A percentile compares a stretch with the other conserved stretches of the same genome.
phyloP scores from a whole-genome alignment of 345 rosid species.

The Euphorbia peplus region DNA sequence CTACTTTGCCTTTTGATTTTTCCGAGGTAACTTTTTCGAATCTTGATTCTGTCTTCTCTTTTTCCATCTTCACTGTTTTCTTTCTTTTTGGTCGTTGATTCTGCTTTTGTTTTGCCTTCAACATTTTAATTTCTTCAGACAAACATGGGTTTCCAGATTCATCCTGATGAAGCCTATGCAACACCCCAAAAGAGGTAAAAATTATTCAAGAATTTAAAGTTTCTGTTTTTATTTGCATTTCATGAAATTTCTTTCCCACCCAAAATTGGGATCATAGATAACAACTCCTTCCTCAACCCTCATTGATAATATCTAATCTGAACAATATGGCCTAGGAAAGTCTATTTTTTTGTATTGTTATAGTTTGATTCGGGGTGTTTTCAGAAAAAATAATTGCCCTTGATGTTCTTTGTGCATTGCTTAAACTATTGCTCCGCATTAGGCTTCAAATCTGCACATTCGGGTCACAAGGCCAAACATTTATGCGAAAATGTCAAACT shows the following conservation, averaged over 20 bases:
- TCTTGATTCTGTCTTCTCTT: neutral
- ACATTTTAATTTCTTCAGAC: neutral
- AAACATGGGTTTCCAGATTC: conserved; percentile 7
- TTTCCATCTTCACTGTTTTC: neutral
- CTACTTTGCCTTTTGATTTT: neutral
- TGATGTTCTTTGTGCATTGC: neutral
- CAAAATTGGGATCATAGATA: neutral
- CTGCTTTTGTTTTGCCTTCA: conserved; percentile 1
- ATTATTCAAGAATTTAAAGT: neutral
- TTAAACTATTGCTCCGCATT: neutral
- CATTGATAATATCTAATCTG: neutral
- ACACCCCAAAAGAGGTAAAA: conserved; percentile 10
- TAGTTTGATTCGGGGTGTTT: neutral
- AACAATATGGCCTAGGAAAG: neutral
- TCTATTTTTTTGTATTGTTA: neutral
- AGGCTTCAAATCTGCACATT: neutral
- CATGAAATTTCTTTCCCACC: neutral
- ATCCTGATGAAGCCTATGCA: conserved; percentile 9
- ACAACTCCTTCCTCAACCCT: neutral
- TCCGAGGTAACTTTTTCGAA: neutral
- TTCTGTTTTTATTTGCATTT: neutral
- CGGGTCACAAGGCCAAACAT: neutral
- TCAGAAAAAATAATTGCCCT: neutral
- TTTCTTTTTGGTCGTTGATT: neutral
- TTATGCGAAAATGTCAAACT: neutral